Evolutionary conservation across 768 basidiomycete species (phyloP).

Genomic region (Calocybe indica): DNA sequence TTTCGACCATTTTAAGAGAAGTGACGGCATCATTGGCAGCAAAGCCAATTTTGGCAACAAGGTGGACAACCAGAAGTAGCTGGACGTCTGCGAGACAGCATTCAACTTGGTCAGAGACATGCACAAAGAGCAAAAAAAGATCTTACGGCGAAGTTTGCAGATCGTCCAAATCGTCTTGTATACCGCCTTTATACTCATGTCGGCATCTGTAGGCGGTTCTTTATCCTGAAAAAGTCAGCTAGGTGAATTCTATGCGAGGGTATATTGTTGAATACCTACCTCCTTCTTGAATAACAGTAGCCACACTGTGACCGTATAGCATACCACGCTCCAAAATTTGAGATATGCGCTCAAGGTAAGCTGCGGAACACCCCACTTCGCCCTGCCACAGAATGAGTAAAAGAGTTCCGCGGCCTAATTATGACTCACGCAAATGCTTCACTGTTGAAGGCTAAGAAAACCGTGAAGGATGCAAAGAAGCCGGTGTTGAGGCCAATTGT

Average conservation of each 20-base stretch:
- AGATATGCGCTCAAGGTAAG: conserved; percentile 75
- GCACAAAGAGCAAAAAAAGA: neutral
- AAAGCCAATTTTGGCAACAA: conserved; percentile 92
- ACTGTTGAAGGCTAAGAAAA: conserved; percentile 95
- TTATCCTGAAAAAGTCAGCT: conserved; percentile 49
- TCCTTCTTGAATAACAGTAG: conserved; percentile 85
- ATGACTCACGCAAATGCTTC: conserved; percentile 75
- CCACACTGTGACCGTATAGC: conserved; percentile 84
- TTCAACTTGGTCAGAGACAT: conserved; percentile 2
- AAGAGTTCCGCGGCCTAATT: neutral
- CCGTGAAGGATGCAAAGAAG: conserved; percentile 93
- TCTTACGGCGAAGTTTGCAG: conserved; percentile 81
- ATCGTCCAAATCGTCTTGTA: conserved; percentile 96
- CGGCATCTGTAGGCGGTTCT: conserved; percentile 63
- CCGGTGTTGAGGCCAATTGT: conserved; percentile 96
- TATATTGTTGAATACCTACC: conserved; percentile 33
- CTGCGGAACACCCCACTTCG: conserved; percentile 73
- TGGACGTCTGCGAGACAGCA: conserved; percentile 69
- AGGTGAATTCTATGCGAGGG: neutral
- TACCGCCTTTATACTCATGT: conserved; percentile 86
- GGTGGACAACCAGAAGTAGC: conserved; percentile 76
- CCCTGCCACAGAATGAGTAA: conserved; percentile 25
- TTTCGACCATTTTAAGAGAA: conserved; percentile 92
- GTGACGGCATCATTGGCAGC: conserved; percentile 91
- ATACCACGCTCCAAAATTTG: conserved; percentile 79